Evolutionary conservation across 2,329 filamentous ascomycete species (phyloP), one percentile per base, ranked within the genome.

Genomic region (Fonsecaea erecta): DNA sequence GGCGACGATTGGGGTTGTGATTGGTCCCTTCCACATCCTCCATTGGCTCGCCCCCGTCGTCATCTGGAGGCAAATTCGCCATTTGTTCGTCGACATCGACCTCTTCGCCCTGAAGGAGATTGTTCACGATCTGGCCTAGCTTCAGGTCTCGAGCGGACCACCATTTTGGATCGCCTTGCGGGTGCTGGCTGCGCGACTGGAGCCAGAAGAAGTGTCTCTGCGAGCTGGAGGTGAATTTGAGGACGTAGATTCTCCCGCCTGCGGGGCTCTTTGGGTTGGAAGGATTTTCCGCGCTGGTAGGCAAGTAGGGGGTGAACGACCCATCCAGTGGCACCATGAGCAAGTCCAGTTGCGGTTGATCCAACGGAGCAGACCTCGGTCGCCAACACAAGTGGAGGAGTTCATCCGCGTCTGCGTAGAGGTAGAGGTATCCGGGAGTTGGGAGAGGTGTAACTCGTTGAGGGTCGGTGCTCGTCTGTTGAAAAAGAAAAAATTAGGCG

Each of bases 301-400:
- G 80, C 69, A 91, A 86, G 80, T 96, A 95, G 7, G 93, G 92
- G 12, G 88, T 83, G 79, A 99, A 99, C 73, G 87, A 89, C 72
- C 91, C 92, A 77, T 99, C 96, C 60, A 86, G 85, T 24, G 95
- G 94, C 59, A 99, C 89, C 91, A 97, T 97, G 73, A 97, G 87
- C 40, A 99, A 86, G 76, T 99, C 93, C 68, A 97, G 81, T 66
- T 95, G 90, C 64, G 93, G 90, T 65, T 90, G 81, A 68, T 90
- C 86, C 71, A 92, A 79, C 24, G 88, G 82, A 64, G 87, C 86
- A 71, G 83, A 85, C 71, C 95, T 90, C 74, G 91, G 88, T 71
- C 93, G 90, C 96, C 96, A 99, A 86, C 93, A 97, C 81, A 99
- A 97, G 82, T 97, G 93, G 67, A 96, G 85, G 66, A 99, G 86